A percentile compares a stretch with the other conserved stretches of the same genome.
Conservation (phyloP, 768 basidiomycete species). For the Nevesoporus exiguus region DNA sequence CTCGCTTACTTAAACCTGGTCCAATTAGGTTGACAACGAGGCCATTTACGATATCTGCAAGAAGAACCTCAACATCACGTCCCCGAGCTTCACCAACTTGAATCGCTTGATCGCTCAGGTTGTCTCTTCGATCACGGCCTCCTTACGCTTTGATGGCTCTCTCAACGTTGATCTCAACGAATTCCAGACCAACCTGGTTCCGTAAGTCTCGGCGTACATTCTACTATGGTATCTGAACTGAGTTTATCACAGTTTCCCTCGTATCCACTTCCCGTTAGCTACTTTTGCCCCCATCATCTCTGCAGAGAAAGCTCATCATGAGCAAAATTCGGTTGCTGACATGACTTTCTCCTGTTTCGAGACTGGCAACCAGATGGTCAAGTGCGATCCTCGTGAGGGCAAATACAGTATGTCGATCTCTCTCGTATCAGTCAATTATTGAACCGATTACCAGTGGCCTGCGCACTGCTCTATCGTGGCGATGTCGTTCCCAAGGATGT, state of each 20-base stretch:
- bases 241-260: conserved; percentile 68
- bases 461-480: conserved; percentile 69
- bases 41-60: conserved; percentile 79
- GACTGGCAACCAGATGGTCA: conserved; percentile 74
- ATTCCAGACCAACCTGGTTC: conserved; percentile 98
- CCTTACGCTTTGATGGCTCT: conserved; percentile 64
- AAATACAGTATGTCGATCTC: conserved; percentile 56
- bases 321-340: conserved; percentile 96
- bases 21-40: conserved; percentile 71
- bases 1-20: conserved; percentile 1
- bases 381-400: conserved; percentile 76
- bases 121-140: conserved; percentile 96
- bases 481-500: conserved; percentile 79
- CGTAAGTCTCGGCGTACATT: conserved; percentile 50
- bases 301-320: conserved; percentile 90
- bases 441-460: conserved; percentile 46
- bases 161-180: conserved; percentile 83
- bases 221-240: not conserved
- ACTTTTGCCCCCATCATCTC: conserved; percentile 95
- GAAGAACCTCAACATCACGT: conserved; percentile 80
- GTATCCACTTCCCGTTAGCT: conserved; percentile 97
- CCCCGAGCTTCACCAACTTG: conserved; percentile 91
- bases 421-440: not conserved
- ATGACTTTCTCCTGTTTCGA: conserved; percentile 95
- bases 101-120: conserved; percentile 98